These are phyloP conservation scores for Tolypocladium capitatum DNA, from an alignment of 2,329 filamentous ascomycete genomes.

Conservation along the genomic window DNA sequence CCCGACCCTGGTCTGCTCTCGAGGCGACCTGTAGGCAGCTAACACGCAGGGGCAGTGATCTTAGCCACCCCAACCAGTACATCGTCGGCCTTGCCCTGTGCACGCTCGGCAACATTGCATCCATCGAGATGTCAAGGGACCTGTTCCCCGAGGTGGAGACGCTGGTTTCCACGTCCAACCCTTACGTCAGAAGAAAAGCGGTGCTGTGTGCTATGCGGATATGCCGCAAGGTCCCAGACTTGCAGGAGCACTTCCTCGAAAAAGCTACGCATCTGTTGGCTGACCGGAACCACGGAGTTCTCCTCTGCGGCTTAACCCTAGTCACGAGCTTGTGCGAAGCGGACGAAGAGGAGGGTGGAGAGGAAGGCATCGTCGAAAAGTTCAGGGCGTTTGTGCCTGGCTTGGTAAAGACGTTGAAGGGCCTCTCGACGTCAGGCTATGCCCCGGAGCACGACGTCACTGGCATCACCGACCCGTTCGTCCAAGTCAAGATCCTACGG, in stretches of 20 bases:
- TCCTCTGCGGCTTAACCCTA: constrained; percentile 83
- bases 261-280: constrained; percentile 80
- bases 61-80: constrained; percentile 96
- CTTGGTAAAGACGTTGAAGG: constrained; percentile 82
- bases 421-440: constrained; percentile 87
- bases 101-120: constrained; percentile 94
- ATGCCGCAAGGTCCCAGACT: constrained; percentile 91
- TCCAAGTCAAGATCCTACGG: constrained; percentile 91
- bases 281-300: constrained; percentile 89
- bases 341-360: constrained; percentile 83
- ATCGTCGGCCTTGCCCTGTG: constrained; percentile 93
- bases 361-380: constrained; percentile 78
- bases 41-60: constrained; percentile 48
- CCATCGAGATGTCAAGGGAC: constrained; percentile 95
- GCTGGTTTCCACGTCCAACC: constrained; percentile 82
- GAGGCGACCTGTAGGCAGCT: neutral
- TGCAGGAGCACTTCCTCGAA: constrained; percentile 94
- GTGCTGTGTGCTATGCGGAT: constrained; percentile 98
- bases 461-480: constrained; percentile 92
- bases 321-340: constrained; percentile 89
- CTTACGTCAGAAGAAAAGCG: constrained; percentile 95
- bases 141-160: constrained; percentile 92
- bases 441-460: constrained; percentile 97
- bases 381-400: constrained; percentile 78
- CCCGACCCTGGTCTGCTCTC: neutral